phyloP scores from a whole-genome alignment of 2,329 filamentous ascomycete species.

The Pezicula carpinea region DNA sequence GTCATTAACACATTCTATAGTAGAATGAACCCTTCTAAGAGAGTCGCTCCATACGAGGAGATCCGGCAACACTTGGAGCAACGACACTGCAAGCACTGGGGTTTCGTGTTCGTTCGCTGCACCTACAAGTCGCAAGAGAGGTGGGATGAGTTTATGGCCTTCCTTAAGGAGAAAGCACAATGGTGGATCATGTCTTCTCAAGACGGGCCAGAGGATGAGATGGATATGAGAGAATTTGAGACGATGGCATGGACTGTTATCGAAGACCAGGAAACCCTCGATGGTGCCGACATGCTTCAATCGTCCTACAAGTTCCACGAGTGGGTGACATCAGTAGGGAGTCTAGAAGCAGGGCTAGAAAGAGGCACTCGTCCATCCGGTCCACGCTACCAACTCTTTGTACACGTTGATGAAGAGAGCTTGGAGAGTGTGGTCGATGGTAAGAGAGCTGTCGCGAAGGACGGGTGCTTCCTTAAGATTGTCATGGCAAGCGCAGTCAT shows the following conservation, averaged over 20 bases:
- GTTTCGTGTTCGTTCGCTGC: constrained; percentile 1
- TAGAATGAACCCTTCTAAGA: neutral
- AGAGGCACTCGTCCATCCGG: neutral
- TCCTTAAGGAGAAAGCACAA: neutral
- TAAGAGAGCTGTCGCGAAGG: neutral
- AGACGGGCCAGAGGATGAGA: neutral
- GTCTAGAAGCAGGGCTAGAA: neutral
- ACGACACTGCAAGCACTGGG: neutral
- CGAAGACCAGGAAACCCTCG: neutral
- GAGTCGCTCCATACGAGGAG: neutral
- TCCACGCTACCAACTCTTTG: neutral
- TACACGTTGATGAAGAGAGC: constrained; percentile 2
- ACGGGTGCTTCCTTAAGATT: constrained; percentile 1
- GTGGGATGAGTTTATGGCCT: neutral
- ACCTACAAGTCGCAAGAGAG: constrained; percentile 1
- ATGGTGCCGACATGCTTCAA: neutral
- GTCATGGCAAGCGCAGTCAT: neutral
- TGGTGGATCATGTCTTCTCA: neutral
- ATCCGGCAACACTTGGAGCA: neutral
- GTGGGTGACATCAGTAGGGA: neutral
- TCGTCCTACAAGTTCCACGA: neutral
- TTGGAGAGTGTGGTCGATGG: constrained; percentile 1
- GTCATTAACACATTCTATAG: neutral
- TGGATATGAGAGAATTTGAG: neutral
- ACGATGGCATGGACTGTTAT: neutral